These are phyloP conservation scores for Linnemannia zychae DNA, from an alignment of 192 early-diverging fungal species.

Conservation along the genomic window DNA sequence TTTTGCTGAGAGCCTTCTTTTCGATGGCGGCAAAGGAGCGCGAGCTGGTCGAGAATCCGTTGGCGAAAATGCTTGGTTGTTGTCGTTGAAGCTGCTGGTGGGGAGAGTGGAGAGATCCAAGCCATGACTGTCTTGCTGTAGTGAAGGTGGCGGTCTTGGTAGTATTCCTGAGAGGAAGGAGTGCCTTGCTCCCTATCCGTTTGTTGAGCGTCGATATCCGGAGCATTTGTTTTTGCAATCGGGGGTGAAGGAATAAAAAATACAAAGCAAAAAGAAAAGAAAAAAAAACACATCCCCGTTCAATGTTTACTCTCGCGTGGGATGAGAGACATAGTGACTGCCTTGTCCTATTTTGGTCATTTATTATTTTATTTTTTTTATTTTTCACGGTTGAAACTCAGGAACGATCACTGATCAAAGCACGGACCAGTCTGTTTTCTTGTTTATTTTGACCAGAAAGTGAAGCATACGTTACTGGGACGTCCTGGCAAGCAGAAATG, in stretches of 20 bases:
- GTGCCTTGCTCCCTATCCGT: not conserved
- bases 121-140: not conserved
- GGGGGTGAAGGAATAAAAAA: not conserved
- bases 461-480: too few species aligned
- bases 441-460: too few species aligned
- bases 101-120: not conserved
- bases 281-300: too few species aligned
- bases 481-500: too few species aligned
- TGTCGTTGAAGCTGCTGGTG: not conserved
- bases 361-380: not conserved
- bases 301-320: not conserved
- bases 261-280: not conserved
- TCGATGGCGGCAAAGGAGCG: not conserved
- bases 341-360: too few species aligned
- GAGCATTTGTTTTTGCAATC: not conserved
- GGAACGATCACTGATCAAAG: not conserved
- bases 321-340: not conserved
- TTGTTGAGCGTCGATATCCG: not conserved
- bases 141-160: not conserved
- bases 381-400: not conserved
- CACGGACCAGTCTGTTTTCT: not conserved
- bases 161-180: not conserved
- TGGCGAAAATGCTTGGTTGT: not conserved
- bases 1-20: slow-evolving; percentile 37
- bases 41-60: slow-evolving; percentile 16